Conservation (phyloP, 192 early-diverging fungal genomes). For the Coemansia sp. region DNA sequence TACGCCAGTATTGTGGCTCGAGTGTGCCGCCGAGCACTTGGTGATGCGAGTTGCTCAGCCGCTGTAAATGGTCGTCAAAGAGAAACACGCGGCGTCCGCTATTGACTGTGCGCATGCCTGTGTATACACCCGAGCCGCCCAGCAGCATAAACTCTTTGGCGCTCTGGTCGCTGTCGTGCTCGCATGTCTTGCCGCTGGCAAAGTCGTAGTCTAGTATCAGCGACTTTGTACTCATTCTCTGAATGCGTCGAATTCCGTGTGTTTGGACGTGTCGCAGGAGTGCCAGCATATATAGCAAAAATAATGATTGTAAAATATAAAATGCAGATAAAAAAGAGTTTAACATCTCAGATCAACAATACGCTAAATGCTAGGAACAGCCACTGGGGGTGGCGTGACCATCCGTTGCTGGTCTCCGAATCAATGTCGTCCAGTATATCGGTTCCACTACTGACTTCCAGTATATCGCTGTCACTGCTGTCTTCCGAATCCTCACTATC, state of each 20-base stretch:
- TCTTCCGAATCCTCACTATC: neutral
- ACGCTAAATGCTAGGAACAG: neutral
- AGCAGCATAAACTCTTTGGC: conserved; percentile 47
- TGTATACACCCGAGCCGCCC: conserved; percentile 44
- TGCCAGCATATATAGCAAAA: conserved; percentile 2
- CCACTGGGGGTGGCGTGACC: neutral
- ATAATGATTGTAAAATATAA: neutral
- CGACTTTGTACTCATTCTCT: conserved; percentile 15
- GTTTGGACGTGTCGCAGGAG: neutral
- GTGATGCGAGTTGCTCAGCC: conserved; percentile 32
- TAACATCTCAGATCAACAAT: neutral
- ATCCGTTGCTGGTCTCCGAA: neutral
- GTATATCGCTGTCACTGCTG: neutral
- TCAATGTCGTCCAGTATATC: neutral
- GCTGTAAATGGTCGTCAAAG: conserved; percentile 45
- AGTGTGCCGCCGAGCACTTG: conserved; percentile 15
- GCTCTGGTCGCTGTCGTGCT: conserved; percentile 18
- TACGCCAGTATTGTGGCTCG: conserved; percentile 27
- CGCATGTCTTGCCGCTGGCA: conserved; percentile 10
- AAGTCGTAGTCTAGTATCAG: conserved; percentile 38
- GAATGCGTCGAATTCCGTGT: neutral
- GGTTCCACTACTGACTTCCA: neutral
- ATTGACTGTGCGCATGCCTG: conserved; percentile 43
- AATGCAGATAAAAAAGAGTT: neutral
- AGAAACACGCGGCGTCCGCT: conserved; percentile 35